Evolutionary conservation across 1,284 basidiomycete genomes (phyloP).

Genomic region (Mycocalia duriaeana): DNA sequence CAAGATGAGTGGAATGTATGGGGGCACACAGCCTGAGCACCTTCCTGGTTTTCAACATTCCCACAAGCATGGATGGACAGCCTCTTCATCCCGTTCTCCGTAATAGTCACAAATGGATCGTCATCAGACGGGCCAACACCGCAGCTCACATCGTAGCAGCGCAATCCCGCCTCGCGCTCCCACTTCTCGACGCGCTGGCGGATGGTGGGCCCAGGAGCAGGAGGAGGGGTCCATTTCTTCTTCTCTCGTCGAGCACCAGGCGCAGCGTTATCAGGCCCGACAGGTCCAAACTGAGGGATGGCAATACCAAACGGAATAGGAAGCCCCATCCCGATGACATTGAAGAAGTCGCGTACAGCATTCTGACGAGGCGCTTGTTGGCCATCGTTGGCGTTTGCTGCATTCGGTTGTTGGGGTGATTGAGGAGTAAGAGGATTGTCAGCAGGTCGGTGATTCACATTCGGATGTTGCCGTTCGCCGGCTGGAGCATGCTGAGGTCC

Average conservation of each 20-base stretch:
- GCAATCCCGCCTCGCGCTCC: slow-evolving; percentile 63
- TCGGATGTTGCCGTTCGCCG: too few species aligned
- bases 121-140: slow-evolving; percentile 73
- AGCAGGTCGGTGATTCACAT: too few species aligned
- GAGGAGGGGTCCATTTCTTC: slow-evolving; percentile 44
- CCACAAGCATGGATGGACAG: slow-evolving; percentile 35
- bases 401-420: too few species aligned
- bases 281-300: background rate
- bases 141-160: slow-evolving; percentile 67
- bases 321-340: too few species aligned
- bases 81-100: slow-evolving; percentile 35
- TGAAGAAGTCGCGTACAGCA: too few species aligned
- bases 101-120: slow-evolving; percentile 45
- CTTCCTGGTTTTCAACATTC: slow-evolving; percentile 12
- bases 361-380: too few species aligned
- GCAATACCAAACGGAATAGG: background rate
- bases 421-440: too few species aligned
- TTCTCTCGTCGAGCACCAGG: slow-evolving; percentile 21
- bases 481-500: too few species aligned
- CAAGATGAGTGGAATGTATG: slow-evolving; percentile 70
- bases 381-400: too few species aligned
- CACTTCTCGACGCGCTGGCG: slow-evolving; percentile 64
- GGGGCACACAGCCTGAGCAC: slow-evolving; percentile 36
- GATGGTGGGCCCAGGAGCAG: slow-evolving; percentile 55
- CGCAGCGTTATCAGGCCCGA: background rate